Evolutionary conservation across 768 basidiomycete genomes (phyloP), one percentile per base, ranked within the genome.

Genomic region (Coprinellus aureogranulatus): DNA sequence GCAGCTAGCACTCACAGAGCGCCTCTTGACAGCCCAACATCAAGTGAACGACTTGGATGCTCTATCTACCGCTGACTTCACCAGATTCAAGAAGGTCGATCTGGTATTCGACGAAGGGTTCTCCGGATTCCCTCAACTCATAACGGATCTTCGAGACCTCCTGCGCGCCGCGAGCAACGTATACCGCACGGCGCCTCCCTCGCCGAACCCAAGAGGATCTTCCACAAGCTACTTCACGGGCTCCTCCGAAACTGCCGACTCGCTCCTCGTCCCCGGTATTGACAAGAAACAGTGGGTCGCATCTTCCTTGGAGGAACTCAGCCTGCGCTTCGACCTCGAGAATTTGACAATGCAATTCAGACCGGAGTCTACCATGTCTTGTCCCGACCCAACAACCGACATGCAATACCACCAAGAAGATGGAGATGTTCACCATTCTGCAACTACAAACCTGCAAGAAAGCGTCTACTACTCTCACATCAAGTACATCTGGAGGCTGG

Each of bases 401-500:
- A 34, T 34, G 8, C 34, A 34, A 34, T 34, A 14, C 34, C 6
- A 34, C 34, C 6, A 34, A 6, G 34, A 34, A 34, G 14, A 20
- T 45, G 12, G 26, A 25, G 48, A 22, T 28, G 28, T 8, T n/a
- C 18, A 18, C 26, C 27, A 10, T 28, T 4, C 26, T 49, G 26
- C 25, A 20, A 47, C 46, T 22, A 14, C 5, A 14, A 4, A 20
- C 6, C 9, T 26, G n/a, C 28, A 25, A 2, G 31, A 27, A 2
- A 49, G 48, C 28, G 18, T 30, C 14, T 49, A 49, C 48, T 49
- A 28, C n/a, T 25, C 48, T 2, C 48, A 49, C n/a, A 49, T 49
- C 48, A 49, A 49, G 48, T 49, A 49, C 48, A 49, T 49, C 25
- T 49, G 48, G 48, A 49, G 31, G 48, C n/a, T 49, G 26, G 27